phyloP scores from a whole-genome alignment of 495 filamentous ascomycete species.

The Neurospora sp. region DNA sequence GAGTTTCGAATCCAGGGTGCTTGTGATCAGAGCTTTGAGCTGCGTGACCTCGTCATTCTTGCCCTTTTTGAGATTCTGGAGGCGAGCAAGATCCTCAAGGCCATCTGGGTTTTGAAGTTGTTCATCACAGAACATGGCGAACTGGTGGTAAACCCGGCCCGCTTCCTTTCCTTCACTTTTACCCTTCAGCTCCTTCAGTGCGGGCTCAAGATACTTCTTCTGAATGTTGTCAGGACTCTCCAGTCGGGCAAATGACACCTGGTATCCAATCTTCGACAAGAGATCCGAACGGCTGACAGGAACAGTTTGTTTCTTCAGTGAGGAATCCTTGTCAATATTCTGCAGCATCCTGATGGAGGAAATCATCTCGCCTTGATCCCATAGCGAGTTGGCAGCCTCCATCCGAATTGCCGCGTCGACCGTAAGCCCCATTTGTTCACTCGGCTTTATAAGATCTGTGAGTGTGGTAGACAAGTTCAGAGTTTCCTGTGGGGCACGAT shows the following conservation, averaged over 20 bases:
- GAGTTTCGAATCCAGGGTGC: conserved; percentile 26
- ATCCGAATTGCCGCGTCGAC: conserved; percentile 63
- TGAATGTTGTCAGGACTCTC: conserved; percentile 90
- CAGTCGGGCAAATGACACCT: conserved; percentile 82
- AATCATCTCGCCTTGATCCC: conserved; percentile 90
- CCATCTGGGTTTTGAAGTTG: conserved; percentile 78
- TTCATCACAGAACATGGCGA: conserved; percentile 88
- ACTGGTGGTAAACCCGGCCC: conserved; percentile 85
- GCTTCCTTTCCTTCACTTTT: conserved; percentile 60
- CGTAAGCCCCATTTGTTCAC: conserved; percentile 56
- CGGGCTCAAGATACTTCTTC: conserved; percentile 67
- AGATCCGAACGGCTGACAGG: conserved; percentile 67
- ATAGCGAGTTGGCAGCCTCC: conserved; percentile 81
- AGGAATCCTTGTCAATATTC: conserved; percentile 51
- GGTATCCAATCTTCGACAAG: conserved; percentile 77
- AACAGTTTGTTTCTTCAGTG: conserved; percentile 60
- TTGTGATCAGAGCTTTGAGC: conserved; percentile 45
- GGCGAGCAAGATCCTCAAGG: conserved; percentile 73
- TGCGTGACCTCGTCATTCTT: conserved; percentile 70
- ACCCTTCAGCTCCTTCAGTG: conserved; percentile 70
- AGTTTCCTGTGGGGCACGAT: conserved; percentile 76
- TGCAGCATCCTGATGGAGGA: conserved; percentile 84
- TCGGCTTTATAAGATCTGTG: conserved; percentile 58
- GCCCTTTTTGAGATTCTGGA: conserved; percentile 67
- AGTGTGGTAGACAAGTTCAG: conserved; percentile 74